Evolutionary conservation across 1,284 basidiomycete species (phyloP).

Genomic region (Heterobasidion parviporum): DNA sequence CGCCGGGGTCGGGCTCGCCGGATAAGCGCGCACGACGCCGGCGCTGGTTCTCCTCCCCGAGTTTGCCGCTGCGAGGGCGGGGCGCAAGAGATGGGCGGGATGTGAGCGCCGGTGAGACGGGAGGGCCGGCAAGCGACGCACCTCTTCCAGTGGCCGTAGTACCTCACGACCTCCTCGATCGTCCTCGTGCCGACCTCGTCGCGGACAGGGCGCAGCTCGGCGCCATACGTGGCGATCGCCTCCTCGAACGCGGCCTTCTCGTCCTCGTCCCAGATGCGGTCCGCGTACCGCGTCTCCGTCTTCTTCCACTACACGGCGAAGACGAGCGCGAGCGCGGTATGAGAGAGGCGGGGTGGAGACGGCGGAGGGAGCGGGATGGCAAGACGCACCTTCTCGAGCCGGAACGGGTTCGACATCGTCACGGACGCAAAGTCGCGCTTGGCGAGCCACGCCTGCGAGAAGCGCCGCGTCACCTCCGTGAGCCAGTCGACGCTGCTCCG

Average conservation of each 20-base stretch:
- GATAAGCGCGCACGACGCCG: slow-evolving; percentile 40
- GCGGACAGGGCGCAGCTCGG: slow-evolving; percentile 71
- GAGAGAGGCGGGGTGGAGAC: no score
- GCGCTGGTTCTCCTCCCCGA: slow-evolving; percentile 56
- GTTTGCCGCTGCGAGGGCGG: slow-evolving; percentile 35
- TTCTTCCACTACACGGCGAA: slow-evolving; percentile 56
- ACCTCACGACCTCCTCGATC: slow-evolving; percentile 73
- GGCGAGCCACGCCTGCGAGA: slow-evolving; percentile 53
- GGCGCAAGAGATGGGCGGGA: not conserved
- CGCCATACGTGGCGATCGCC: slow-evolving; percentile 60
- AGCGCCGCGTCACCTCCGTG: slow-evolving; percentile 60
- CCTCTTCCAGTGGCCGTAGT: slow-evolving; percentile 85
- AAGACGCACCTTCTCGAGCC: slow-evolving; percentile 47
- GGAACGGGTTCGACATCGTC: slow-evolving; percentile 50
- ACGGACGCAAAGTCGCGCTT: slow-evolving; percentile 48
- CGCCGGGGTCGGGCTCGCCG: slow-evolving; percentile 18
- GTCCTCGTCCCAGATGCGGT: slow-evolving; percentile 64
- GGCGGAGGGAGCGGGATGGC: not conserved
- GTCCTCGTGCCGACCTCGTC: slow-evolving; percentile 67
- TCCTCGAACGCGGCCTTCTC: slow-evolving; percentile 74
- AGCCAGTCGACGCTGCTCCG: slow-evolving; percentile 66
- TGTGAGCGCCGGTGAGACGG: not conserved
- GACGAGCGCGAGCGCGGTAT: slow-evolving; percentile 1
- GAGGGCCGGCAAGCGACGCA: slow-evolving; percentile 19
- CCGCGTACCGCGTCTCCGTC: slow-evolving; percentile 55